Conservation (phyloP, 768 basidiomycete genomes). For the Lactifluus rugatus region DNA sequence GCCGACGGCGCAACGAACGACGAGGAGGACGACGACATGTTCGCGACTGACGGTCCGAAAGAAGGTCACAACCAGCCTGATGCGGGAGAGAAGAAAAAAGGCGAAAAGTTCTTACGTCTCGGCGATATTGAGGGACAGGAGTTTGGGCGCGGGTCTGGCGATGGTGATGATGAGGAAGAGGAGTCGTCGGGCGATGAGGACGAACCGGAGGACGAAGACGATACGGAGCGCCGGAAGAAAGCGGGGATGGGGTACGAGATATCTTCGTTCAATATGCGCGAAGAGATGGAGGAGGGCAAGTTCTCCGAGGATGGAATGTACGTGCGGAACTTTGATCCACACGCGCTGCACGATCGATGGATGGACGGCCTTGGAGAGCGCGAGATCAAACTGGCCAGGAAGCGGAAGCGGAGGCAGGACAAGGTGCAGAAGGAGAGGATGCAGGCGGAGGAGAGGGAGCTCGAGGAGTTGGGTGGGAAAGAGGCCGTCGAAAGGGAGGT, state of each 20-base stretch:
- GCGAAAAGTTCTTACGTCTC: conserved; percentile 65
- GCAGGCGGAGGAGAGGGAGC: conserved; percentile 64
- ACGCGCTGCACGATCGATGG: conserved; percentile 91
- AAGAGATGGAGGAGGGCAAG: conserved; percentile 97
- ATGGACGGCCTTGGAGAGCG: conserved; percentile 83
- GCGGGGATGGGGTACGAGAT: conserved; percentile 89
- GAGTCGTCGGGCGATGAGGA: conserved; percentile 27
- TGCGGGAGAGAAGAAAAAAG: conserved; percentile 39
- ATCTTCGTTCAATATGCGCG: conserved; percentile 97
- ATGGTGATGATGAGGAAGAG: conserved; percentile 29
- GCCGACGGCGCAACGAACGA: conserved; percentile 38
- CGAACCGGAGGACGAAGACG: conserved; percentile 62
- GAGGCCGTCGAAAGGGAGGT: conserved; percentile 56
- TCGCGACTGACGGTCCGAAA: conserved; percentile 62
- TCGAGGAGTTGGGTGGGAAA: conserved; percentile 58
- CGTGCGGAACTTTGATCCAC: conserved; percentile 77
- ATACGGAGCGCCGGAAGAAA: conserved; percentile 63
- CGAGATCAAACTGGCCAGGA: conserved; percentile 75
- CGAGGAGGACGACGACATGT: conserved; percentile 67
- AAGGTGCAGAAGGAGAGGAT: conserved; percentile 59
- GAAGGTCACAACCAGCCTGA: conserved; percentile 33
- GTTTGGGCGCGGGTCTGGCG: conserved; percentile 47
- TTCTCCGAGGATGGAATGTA: conserved; percentile 92
- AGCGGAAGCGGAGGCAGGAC: conserved; percentile 67
- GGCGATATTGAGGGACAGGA: conserved; percentile 98